phyloP scores from a whole-genome alignment of 2,329 filamentous ascomycete species.

The Cordyceps cicadae region DNA sequence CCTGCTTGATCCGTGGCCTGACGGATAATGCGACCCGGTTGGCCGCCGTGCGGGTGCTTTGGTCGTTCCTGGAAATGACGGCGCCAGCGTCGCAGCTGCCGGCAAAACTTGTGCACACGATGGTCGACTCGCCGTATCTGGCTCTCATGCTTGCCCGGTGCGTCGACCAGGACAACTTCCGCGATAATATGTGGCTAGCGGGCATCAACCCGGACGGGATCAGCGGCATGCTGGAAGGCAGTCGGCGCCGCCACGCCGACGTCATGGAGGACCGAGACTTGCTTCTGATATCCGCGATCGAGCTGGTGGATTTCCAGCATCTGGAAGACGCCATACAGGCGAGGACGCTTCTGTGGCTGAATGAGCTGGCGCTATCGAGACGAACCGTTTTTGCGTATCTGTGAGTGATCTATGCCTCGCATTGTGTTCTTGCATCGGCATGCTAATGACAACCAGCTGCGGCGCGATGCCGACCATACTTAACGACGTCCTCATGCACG shows the following conservation, averaged over 20 bases:
- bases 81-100: conserved; percentile 5
- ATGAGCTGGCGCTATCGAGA: conserved; percentile 44
- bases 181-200: conserved; percentile 54
- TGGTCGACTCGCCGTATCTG: conserved; percentile 47
- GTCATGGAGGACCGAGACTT: conserved; percentile 53
- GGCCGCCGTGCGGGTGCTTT: conserved; percentile 51
- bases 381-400: conserved; percentile 50
- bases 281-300: conserved; percentile 54
- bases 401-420: conserved; percentile 25
- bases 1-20: conserved; percentile 55
- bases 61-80: conserved; percentile 45
- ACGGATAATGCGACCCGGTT: conserved; percentile 53
- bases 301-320: conserved; percentile 57
- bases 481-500: conserved; percentile 54
- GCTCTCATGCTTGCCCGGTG: conserved; percentile 51
- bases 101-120: conserved; percentile 18
- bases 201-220: conserved; percentile 39
- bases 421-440: background rate
- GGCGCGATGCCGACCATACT: conserved; percentile 49
- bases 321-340: conserved; percentile 56
- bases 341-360: conserved; percentile 51
- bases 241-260: conserved; percentile 25
- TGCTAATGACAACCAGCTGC: conserved; percentile 28
- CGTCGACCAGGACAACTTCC: conserved; percentile 49
- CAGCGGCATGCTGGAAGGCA: conserved; percentile 17